Percentiles rank a stretch among this genome's conserved stretches.
Evolutionary conservation across 2,329 filamentous ascomycete genomes (phyloP).

Genomic region (Akanthomyces dipterigenus): DNA sequence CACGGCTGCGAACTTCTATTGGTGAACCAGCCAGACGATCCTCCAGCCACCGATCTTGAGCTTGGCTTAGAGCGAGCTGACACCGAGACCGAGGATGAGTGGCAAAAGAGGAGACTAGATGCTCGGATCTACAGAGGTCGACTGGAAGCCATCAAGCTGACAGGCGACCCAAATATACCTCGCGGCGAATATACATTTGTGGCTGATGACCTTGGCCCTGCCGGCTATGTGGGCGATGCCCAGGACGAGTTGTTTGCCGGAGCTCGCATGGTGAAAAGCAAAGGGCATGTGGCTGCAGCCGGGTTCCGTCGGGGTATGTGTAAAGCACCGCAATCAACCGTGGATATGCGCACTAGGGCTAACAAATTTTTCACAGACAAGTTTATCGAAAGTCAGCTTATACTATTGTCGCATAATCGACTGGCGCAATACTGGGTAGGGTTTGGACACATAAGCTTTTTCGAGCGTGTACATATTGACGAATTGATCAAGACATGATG

Average conservation of each 20-base stretch:
- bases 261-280: constrained; percentile 63
- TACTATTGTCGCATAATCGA: constrained; percentile 69
- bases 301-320: constrained; percentile 66
- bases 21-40: constrained; percentile 62
- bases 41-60: constrained; percentile 31
- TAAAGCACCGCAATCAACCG: background rate
- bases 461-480: constrained; percentile 54
- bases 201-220: constrained; percentile 65
- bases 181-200: constrained; percentile 79
- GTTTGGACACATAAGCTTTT: constrained; percentile 54
- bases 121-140: constrained; percentile 55
- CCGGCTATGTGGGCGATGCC: constrained; percentile 57
- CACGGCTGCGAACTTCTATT: constrained; percentile 88
- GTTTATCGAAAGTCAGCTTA: constrained; percentile 68
- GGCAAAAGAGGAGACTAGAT: constrained; percentile 36
- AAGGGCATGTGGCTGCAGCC: constrained; percentile 68
- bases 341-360: constrained; percentile 3
- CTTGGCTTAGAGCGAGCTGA: constrained; percentile 32
- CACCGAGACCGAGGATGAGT: constrained; percentile 40
- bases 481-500: constrained; percentile 31
- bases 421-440: constrained; percentile 77
- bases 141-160: constrained; percentile 82
- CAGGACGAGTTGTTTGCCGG: constrained; percentile 65
- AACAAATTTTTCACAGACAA: constrained; percentile 44
- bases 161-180: constrained; percentile 84